phyloP scores from a whole-genome alignment of 495 filamentous ascomycete species.

The Melanomma pulvis-pyrius region DNA sequence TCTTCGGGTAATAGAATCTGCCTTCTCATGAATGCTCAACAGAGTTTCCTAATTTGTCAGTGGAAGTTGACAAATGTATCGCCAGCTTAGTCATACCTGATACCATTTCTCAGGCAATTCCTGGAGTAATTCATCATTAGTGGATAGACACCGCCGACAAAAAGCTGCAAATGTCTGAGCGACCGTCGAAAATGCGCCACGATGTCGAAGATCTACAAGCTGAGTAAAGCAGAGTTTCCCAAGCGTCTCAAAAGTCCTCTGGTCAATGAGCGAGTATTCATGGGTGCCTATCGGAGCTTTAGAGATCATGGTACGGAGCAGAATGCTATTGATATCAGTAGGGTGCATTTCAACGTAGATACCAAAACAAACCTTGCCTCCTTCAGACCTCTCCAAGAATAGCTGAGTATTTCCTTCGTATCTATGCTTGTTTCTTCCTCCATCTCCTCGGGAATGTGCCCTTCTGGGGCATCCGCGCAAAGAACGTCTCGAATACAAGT shows the following conservation, averaged over 20 bases:
- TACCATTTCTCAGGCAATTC: constrained; percentile 65
- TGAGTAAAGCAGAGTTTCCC: constrained; percentile 77
- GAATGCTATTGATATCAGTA: constrained; percentile 50
- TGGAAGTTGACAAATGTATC: background rate
- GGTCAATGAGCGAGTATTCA: constrained; percentile 1
- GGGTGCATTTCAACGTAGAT: too few relatives aligned
- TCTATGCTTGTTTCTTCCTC: constrained; percentile 67
- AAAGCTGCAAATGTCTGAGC: constrained; percentile 82
- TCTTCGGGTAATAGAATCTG: constrained; percentile 78
- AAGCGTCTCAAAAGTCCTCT: constrained; percentile 56
- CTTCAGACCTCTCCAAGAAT: constrained; percentile 88
- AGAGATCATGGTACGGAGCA: constrained; percentile 59
- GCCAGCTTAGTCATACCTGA: constrained; percentile 52
- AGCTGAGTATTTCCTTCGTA: constrained; percentile 87
- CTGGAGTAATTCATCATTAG: constrained; percentile 49
- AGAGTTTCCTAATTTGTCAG: constrained; percentile 20
- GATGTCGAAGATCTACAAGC: constrained; percentile 79
- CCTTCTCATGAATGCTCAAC: constrained; percentile 62
- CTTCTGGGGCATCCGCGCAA: constrained; percentile 90
- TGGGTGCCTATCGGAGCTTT: constrained; percentile 40
- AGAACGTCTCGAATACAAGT: constrained; percentile 69
- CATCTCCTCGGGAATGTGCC: constrained; percentile 72
- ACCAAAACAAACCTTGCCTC: constrained; percentile 72
- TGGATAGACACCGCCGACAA: constrained; percentile 57
- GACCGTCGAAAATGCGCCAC: constrained; percentile 92